Evolutionary conservation across 106 monocot genomes (phyloP), one percentile per base, ranked within the genome.

Genomic region (Dioscorea zingiberensis): DNA sequence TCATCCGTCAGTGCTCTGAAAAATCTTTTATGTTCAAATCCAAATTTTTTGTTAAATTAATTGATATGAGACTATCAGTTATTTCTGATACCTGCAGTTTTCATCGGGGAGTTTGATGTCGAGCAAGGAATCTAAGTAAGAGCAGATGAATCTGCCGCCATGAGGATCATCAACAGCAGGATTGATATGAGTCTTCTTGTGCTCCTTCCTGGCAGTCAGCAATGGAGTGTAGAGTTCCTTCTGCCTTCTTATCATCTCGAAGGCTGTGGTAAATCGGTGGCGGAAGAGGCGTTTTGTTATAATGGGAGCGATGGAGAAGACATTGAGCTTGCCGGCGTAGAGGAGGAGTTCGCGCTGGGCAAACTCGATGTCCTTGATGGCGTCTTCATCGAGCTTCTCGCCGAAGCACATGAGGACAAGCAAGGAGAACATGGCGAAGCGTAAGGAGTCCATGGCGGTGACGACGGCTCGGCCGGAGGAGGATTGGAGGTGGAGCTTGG

Each of bases 391-490:
- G 1, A 81, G 72, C 62, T 60, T 76, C 53, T 68, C 56, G 21
- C 81, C 81, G 18, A 81, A 81, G 44, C 81, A 81, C 72, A 81
- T 76, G 8, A 63, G 58, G 1, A 67, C 70, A 0, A 80, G 60
- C 27, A 80, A 46, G 45, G 7, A 66, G 47, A 80, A 75, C 57
- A 76, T 76, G 56, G 71, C 54, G 16, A 63, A 71, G 58, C 57
- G 30, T 46, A 81, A 68, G 63, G 21, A 57, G 56, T 72, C 72
- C 47, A 76, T 57, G 14, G 72, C 68, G 3, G 28, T 27, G 38
- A 57, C 63, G n/a, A n/a, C 26, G 24, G 6, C 30, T 2, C 10
- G 13, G 22, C 30, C 14, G 3, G 51, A 51, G 4, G 8, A 7
- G 18, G 51, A 16, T 5, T 51, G 13, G 1, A 19, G 18, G 5